These are phyloP conservation scores for Monilinia vaccinii-corymbosi DNA, from an alignment of 2,329 filamentous ascomycete species.

Conservation along the genomic window DNA sequence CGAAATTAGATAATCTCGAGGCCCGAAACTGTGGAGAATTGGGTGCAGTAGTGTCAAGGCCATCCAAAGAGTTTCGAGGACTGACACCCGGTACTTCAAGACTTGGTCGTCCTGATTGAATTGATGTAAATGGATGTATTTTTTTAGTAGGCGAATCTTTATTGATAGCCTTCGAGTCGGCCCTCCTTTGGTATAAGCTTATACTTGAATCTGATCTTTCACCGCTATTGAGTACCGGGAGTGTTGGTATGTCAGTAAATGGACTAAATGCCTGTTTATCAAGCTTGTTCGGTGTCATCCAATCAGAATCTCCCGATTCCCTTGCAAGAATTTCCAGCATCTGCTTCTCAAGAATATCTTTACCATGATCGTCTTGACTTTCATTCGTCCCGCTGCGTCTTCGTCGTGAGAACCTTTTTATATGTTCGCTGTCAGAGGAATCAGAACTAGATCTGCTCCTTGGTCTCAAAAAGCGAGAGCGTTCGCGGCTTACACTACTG, in stretches of 20 bases:
- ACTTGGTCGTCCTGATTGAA: conserved; percentile 30
- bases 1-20: conserved; percentile 25
- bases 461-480: conserved; percentile 44
- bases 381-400: conserved; percentile 36
- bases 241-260: conserved; percentile 15
- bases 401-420: conserved; percentile 29
- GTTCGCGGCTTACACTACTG: conserved; percentile 41
- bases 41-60: conserved; percentile 35
- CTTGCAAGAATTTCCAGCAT: conserved; percentile 52
- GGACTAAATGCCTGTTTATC: conserved; percentile 11
- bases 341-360: conserved; percentile 50
- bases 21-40: conserved; percentile 26
- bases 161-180: conserved; percentile 15
- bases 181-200: conserved; percentile 18
- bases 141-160: conserved; percentile 14
- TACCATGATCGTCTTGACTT: conserved; percentile 38
- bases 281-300: conserved; percentile 11
- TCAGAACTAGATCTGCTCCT: conserved; percentile 49
- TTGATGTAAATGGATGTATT: conserved; percentile 14
- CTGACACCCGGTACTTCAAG: conserved; percentile 39
- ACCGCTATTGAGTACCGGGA: conserved; percentile 11
- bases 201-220: conserved; percentile 10
- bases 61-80: conserved; percentile 34
- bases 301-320: conserved; percentile 34
- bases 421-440: conserved; percentile 46